A percentile compares a stretch with the other conserved stretches of the same genome.
Evolutionary conservation across 495 filamentous ascomycete species (phyloP).

Genomic region (Penicillium lagena): DNA sequence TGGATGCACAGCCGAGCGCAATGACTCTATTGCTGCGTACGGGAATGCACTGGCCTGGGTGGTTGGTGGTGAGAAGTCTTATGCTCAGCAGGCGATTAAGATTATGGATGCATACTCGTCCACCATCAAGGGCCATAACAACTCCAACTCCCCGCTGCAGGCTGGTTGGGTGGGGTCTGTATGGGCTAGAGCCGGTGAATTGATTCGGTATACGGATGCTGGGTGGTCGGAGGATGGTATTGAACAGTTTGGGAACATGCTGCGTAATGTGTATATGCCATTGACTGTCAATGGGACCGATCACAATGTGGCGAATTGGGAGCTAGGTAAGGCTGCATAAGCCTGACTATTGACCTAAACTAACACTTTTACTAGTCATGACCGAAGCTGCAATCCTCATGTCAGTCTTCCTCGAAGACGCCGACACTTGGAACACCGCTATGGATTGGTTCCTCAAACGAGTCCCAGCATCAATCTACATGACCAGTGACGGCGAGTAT

Average conservation of each 20-base stretch:
- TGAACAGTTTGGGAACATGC: slow-evolving; percentile 13
- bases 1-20: slow-evolving; percentile 17
- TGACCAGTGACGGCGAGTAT: slow-evolving; percentile 8
- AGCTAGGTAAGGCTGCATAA: slow-evolving; percentile 9
- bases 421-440: slow-evolving; percentile 10
- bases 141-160: slow-evolving; percentile 20
- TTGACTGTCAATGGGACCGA: slow-evolving; percentile 10
- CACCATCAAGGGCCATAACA: slow-evolving; percentile 15
- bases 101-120: slow-evolving; percentile 19
- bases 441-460: slow-evolving; percentile 16
- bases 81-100: slow-evolving; percentile 17
- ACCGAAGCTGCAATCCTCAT: slow-evolving; percentile 19
- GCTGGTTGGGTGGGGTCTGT: slow-evolving; percentile 15
- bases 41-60: slow-evolving; percentile 18
- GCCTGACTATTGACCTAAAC: too few relatives aligned
- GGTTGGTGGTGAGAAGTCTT: slow-evolving; percentile 6
- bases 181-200: slow-evolving; percentile 20
- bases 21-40: slow-evolving; percentile 22
- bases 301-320: slow-evolving; percentile 20
- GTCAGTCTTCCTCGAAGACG: slow-evolving; percentile 19
- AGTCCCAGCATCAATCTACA: slow-evolving; percentile 20
- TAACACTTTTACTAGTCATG: slow-evolving; percentile 9
- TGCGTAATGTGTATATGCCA: slow-evolving; percentile 21
- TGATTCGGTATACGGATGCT: slow-evolving; percentile 18
- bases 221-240: slow-evolving; percentile 13